phyloP scores from a whole-genome alignment of 768 basidiomycete genomes.

The Clathrus columnatus region DNA sequence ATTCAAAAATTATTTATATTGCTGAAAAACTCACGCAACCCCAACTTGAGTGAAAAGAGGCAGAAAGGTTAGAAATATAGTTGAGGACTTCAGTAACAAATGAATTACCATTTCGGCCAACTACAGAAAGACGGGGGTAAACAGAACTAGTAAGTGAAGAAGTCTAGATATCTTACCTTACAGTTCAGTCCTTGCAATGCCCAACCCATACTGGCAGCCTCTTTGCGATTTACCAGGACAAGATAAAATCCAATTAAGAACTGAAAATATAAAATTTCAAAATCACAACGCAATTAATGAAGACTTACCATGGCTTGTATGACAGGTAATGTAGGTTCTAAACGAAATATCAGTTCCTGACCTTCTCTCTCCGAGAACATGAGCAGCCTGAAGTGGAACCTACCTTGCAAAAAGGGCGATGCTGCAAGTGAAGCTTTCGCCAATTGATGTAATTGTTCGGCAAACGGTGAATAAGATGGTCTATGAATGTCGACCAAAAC shows the following conservation, averaged over 20 bases:
- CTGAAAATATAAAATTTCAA: neutral
- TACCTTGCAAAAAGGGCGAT: constrained; percentile 9
- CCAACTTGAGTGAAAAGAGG: neutral
- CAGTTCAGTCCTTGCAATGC: constrained; percentile 7
- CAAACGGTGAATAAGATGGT: constrained; percentile 34
- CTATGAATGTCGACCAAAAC: constrained; percentile 49
- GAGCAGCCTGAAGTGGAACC: neutral
- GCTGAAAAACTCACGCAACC: constrained; percentile 1
- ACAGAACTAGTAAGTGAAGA: neutral
- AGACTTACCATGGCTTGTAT: constrained; percentile 5
- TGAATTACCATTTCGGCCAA: neutral
- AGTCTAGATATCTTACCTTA: neutral
- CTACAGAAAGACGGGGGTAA: neutral
- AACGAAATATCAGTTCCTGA: neutral
- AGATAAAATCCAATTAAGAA: neutral
- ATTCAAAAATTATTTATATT: neutral
- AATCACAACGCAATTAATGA: neutral
- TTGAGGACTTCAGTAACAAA: neutral
- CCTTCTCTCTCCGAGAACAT: neutral
- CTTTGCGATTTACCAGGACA: constrained; percentile 1
- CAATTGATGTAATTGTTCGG: constrained; percentile 7
- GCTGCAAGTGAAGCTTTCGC: constrained; percentile 6
- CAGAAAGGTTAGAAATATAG: neutral
- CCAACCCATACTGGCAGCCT: constrained; percentile 5
- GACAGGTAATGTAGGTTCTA: constrained; percentile 5